Percentiles rank a stretch among this genome's conserved stretches.
phyloP scores from a whole-genome alignment of 2,329 filamentous ascomycete genomes.

The Emergomyces pasteurianus region DNA sequence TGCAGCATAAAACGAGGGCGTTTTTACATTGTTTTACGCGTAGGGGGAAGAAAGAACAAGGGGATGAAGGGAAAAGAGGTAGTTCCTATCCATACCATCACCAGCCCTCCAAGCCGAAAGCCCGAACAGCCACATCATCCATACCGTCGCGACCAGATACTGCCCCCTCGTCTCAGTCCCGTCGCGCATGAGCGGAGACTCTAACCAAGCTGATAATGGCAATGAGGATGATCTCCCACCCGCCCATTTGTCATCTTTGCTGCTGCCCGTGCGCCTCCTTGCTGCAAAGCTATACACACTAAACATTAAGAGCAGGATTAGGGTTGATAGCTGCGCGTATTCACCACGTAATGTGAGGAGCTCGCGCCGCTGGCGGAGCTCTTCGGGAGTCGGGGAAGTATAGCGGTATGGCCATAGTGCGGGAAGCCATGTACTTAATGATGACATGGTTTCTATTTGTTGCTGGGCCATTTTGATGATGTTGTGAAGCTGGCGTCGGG shows the following conservation, averaged over 20 bases:
- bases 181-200: conserved; percentile 30
- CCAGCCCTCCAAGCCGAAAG: conserved; percentile 41
- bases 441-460: background rate
- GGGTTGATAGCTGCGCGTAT: conserved; percentile 44
- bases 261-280: background rate
- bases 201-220: conserved; percentile 29
- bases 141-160: conserved; percentile 36
- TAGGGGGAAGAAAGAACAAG: background rate
- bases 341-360: conserved; percentile 44
- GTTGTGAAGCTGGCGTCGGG: background rate
- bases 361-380: conserved; percentile 39
- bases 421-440: background rate
- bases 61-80: background rate
- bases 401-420: conserved; percentile 40
- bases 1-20: background rate
- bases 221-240: conserved; percentile 5
- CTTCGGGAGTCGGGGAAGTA: conserved; percentile 36
- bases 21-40: background rate
- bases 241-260: conserved; percentile 1
- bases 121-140: conserved; percentile 42
- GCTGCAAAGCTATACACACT: conserved; percentile 19
- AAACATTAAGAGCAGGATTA: conserved; percentile 34
- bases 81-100: conserved; percentile 35
- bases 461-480: background rate
- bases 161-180: conserved; percentile 41